Evolutionary conservation across 768 basidiomycete genomes (phyloP).

Genomic region (Asterophora lycoperdoides): DNA sequence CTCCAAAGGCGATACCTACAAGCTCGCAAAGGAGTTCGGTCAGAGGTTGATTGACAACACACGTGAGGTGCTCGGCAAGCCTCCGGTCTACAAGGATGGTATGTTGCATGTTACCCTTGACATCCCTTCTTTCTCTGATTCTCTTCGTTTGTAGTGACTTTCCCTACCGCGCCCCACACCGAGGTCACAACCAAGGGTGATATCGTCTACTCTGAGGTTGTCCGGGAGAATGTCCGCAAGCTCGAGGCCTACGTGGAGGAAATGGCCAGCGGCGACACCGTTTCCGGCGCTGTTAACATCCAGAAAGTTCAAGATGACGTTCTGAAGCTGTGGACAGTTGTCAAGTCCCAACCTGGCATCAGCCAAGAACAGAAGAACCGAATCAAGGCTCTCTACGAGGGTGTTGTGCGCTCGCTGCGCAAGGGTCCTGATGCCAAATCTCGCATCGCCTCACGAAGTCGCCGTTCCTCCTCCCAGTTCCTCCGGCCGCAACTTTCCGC

Average conservation of each 20-base stretch:
- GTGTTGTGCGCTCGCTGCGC: constrained; percentile 89
- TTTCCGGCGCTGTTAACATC: constrained; percentile 80
- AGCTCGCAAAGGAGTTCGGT: constrained; percentile 95
- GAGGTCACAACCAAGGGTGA: constrained; percentile 93
- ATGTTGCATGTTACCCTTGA: constrained; percentile 23
- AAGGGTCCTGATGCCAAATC: constrained; percentile 64
- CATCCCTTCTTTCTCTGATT: constrained; percentile 1
- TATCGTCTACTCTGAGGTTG: constrained; percentile 91
- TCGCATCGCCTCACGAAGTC: constrained; percentile 56
- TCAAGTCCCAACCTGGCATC: constrained; percentile 96
- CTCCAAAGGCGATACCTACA: constrained; percentile 84
- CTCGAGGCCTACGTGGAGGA: constrained; percentile 97
- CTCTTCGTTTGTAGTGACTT: constrained; percentile 65
- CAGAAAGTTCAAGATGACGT: constrained; percentile 98
- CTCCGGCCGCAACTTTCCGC: constrained; percentile 84
- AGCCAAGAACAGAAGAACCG: constrained; percentile 95
- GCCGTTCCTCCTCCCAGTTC: constrained; percentile 96
- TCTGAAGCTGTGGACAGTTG: constrained; percentile 93
- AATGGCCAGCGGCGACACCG: constrained; percentile 94
- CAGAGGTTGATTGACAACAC: constrained; percentile 95
- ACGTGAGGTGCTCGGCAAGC: constrained; percentile 70
- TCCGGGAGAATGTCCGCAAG: constrained; percentile 94
- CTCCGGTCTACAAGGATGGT: constrained; percentile 97
- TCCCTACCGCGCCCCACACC: constrained; percentile 96
- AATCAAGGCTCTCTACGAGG: constrained; percentile 93